A percentile compares a stretch with the other conserved stretches of the same genome.
These are phyloP conservation scores for Pestalotiopsis sp. DNA, from an alignment of 2,329 filamentous ascomycete genomes.

Conservation along the genomic window DNA sequence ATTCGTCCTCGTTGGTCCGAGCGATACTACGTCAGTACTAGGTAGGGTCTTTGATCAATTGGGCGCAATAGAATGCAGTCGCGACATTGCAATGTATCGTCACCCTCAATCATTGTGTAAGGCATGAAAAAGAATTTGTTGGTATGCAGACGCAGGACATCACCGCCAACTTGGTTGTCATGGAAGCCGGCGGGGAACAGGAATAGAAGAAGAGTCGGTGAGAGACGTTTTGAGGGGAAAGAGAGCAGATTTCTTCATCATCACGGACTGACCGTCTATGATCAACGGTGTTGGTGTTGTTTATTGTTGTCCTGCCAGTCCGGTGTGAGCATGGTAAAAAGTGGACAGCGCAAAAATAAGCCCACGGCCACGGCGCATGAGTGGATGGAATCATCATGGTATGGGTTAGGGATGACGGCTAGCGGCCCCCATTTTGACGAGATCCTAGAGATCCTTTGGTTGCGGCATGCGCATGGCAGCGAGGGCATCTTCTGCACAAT, in stretches of 20 bases:
- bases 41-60: neutral
- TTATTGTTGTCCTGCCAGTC: constrained; percentile 7
- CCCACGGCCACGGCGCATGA: neutral
- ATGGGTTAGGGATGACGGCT: constrained; percentile 14
- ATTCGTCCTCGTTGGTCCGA: neutral
- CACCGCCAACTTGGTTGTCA: constrained; percentile 4
- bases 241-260: neutral
- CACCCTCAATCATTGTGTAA: constrained; percentile 4
- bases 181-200: constrained; percentile 8
- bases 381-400: constrained; percentile 8
- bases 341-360: neutral
- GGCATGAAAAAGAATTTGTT: constrained; percentile 9
- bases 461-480: constrained; percentile 7
- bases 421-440: constrained; percentile 11
- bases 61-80: neutral
- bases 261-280: constrained; percentile 9
- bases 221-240: constrained; percentile 6
- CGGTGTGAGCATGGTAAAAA: constrained; percentile 7
- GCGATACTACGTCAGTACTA: constrained; percentile 10
- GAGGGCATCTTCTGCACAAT: neutral
- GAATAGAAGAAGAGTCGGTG: constrained; percentile 17
- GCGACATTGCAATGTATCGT: neutral
- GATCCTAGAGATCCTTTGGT: constrained; percentile 12
- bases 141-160: constrained; percentile 5
- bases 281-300: constrained; percentile 13